Evolutionary conservation across 148 eudicot genomes (phyloP), one percentile per base, ranked within the genome.

Genomic region (Chenopodium quinoa): DNA sequence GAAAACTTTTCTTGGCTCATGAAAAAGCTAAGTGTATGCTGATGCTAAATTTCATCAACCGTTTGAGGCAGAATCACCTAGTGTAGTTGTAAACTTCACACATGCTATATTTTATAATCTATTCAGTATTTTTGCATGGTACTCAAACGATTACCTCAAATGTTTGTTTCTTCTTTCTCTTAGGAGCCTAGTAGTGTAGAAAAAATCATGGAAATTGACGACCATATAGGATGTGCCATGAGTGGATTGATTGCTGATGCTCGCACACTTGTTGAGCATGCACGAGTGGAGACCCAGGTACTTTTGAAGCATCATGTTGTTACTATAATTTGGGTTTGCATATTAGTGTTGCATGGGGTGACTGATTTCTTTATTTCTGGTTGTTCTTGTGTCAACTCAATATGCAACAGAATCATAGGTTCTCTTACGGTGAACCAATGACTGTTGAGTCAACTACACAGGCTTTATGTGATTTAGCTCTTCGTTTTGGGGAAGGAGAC

Each of bases 181-280:
- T 86, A 97, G 99, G 99, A 97, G 84, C 99, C 99, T 64, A 94
- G 98, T 88, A 94, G 99, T 88, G 98, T 97, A 82, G 99, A 97
- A 81, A 97, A 97, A 83, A 97, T 97, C 76, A 97, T 94, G 98
- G 99, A 97, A 88, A 97, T 94, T 78, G 99, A 97, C 80, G 94
- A 90, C 64, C 99, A 97, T 86, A 91, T 97, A 78, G 99, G 99
- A 40, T 97, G 99, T 88, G 99, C 99, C 75, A 97, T 97, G 99
- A 97, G 98, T 89, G 99, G 99, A 75, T 84, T 97, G 84, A 97
- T 94, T 86, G 99, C 99, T 81, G 98, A 94, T 97, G 99, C 99
- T 77, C 95, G 99, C 31, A 97, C 99, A 23, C 93, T 97, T 74
- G 99, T 97, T 82, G 99, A 97, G 80, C 99, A 94, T 89, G 99